Base-by-base conservation (phyloP, 768 basidiomycete species). In the Coprinellus micaceus region DNA sequence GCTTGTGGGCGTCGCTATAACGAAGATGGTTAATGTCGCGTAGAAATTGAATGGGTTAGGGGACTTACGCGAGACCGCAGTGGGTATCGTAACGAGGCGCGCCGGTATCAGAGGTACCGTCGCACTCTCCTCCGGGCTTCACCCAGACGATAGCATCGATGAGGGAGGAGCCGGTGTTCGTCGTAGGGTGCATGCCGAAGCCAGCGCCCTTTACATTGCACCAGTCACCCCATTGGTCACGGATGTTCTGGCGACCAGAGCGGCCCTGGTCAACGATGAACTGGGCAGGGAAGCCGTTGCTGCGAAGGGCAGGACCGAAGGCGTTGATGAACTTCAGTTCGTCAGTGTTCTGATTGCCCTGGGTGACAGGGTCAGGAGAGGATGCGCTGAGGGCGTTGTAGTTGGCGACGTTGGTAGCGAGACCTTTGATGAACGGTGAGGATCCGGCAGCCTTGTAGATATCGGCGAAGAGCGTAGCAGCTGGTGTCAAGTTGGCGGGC, bases 221-320 rank as follows among this genome's bases (percentile, higher is more conserved):
- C 81, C 82, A 86, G 71, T 85, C 80, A 61, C 83, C 84, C 83
- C 84, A 85, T 59, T 72, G 67, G 24, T 74, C 65, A 52, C 84
- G 81, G 69, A 85, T 74, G 71, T 82, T 79, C 71, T 85, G 83
- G 19, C 76, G 74, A 67, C 84, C 84, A 37, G 82, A 79, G 56
- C 84, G 83, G 56, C 81, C 80, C 73, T 85, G 83, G 70, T 85
- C 85, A 54, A 85, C 83, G 66, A 85, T 81, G 73, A 85, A 85
- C 63, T 81, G 76, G 33, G 82, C 82, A 49, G 77, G 75, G 77
- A 81, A 85, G 57, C 80, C 81, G 25, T 61, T 55, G 9, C 66
- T 64, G 12, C 65, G 59, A 50, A 85, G 73, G 44, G 69, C 50
- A 25, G 83, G 82, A 22, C 73, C 75, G 52, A 85, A 74, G 6